phyloP scores from a whole-genome alignment of 768 basidiomycete genomes.

The Lactarius psammicola region DNA sequence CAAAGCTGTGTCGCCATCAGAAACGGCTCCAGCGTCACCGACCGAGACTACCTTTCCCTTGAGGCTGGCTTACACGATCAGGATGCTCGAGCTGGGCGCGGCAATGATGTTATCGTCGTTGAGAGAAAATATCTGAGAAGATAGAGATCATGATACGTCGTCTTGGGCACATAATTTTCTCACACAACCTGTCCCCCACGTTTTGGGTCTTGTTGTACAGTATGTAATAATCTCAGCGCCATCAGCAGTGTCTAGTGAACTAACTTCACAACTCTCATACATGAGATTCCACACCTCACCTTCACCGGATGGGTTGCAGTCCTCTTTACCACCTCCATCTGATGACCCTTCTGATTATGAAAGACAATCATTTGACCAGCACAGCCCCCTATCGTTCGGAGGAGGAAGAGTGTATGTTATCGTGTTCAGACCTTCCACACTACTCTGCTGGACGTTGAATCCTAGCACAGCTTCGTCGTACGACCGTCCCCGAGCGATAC shows the following conservation, averaged over 20 bases:
- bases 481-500: constrained; percentile 32
- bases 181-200: no score
- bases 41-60: neutral
- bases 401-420: constrained; percentile 30
- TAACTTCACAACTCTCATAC: neutral
- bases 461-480: constrained; percentile 30
- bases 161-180: no score
- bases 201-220: no score
- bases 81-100: no score
- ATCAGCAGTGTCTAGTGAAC: no score
- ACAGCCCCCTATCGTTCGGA: constrained; percentile 27
- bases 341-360: constrained; percentile 35
- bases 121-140: no score
- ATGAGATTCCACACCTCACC: constrained; percentile 23
- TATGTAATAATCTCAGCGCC: no score
- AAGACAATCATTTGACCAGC: constrained; percentile 31
- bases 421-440: no score
- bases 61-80: no score
- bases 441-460: neutral
- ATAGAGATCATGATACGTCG: no score
- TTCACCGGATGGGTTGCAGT: constrained; percentile 24
- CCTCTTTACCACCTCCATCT: constrained; percentile 28
- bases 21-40: neutral
- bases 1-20: neutral
- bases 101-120: no score